Conservation (phyloP, 2,329 filamentous ascomycete genomes). For the Penicillium sp. region DNA sequence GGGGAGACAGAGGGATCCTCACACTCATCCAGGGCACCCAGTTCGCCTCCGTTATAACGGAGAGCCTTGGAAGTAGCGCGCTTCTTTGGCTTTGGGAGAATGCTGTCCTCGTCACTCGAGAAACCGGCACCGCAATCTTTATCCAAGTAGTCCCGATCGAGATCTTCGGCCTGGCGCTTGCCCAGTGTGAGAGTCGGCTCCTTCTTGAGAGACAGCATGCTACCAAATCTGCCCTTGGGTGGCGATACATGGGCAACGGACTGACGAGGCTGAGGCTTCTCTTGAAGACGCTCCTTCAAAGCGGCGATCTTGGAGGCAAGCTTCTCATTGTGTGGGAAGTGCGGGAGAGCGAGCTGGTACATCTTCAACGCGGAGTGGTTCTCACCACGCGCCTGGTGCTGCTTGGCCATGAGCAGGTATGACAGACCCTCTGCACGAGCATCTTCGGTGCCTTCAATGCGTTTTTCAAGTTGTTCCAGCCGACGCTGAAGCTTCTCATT, state of each 20-base stretch:
- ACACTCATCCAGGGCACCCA: conserved; percentile 20
- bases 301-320: conserved; percentile 58
- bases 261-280: conserved; percentile 22
- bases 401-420: conserved; percentile 85
- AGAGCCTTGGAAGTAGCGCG: conserved; percentile 27
- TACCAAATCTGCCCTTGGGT: conserved; percentile 30
- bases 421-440: conserved; percentile 78
- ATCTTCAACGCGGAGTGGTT: conserved; percentile 76
- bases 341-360: conserved; percentile 81
- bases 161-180: conserved; percentile 32
- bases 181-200: conserved; percentile 26
- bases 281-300: conserved; percentile 53
- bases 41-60: conserved; percentile 17
- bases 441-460: conserved; percentile 78
- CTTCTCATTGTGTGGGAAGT: conserved; percentile 83
- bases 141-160: conserved; percentile 36
- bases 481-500: conserved; percentile 78
- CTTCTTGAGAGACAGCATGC: conserved; percentile 37
- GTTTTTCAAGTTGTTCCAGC: conserved; percentile 79
- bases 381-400: conserved; percentile 83
- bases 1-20: conserved; percentile 37
- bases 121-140: conserved; percentile 23
- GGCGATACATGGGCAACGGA: conserved; percentile 18
- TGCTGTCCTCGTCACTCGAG: conserved; percentile 36
- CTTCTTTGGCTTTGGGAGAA: conserved; percentile 31